Evolutionary conservation across 192 early-diverging fungal species (phyloP), one percentile per base, ranked within the genome.

Genomic region (Anaeromyces robustus): DNA sequence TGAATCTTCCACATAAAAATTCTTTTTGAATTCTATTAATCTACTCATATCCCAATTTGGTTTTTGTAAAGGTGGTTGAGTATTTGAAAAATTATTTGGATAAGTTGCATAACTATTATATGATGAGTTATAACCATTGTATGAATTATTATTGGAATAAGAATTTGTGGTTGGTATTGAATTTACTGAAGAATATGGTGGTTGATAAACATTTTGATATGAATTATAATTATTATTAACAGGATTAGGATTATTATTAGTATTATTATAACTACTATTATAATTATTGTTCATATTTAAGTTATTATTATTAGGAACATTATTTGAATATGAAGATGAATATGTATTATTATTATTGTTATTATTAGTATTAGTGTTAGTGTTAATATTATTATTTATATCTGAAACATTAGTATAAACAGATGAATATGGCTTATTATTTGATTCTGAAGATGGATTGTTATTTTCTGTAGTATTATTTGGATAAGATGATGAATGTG

Each of bases 1-100:
- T 13, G 90, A 84, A 83, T 95, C 85, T 86, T 99, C 97, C n/a
- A 85, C 84, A 87, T 99, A 99, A 84, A 99, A 99, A 87, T 98
- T 37, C 79, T 82, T 82, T 37, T 82, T 30, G 30, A 82, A 82
- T 77, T 29, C 79, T 7, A 12, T 30, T 80, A 29, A 80, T 4
- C 18, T 52, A 22, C 43, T 52, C 43, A 52, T 52, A 52, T 52
- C 19, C 43, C 43, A 52, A 52, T 52, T 52, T 52, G 5, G 43
- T 22, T 52, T 52, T 52, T 52, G 43, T 22, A 52, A 22, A 22
- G 2, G 16, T 22, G 16, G 43, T 52, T 52, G 43, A 52, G 2
- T 22, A 52, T 22, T 52, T 1, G 43, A 52, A 52, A 22, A 52
- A 39, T 13, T 39, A 22, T 6, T 52, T 22, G 43, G 2, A 52